Percentiles rank a stretch among this genome's conserved stretches.
Conservation (phyloP, 2,329 filamentous ascomycete genomes). For the Fusarium cicatricum region DNA sequence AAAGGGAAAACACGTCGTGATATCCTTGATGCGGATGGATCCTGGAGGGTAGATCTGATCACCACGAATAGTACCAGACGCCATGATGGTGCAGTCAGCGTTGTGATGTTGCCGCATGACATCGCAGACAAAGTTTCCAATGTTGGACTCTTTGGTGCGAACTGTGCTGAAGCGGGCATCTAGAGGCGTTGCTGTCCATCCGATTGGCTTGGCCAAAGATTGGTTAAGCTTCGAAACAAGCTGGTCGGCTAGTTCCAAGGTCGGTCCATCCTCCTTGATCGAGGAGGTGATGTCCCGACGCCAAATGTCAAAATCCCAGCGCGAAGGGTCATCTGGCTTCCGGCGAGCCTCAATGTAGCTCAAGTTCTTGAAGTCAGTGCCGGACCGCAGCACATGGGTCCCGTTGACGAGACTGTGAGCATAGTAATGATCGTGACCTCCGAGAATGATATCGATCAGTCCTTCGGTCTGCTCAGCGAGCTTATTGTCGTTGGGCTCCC, state of each 20-base stretch:
- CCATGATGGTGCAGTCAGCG: conserved; percentile 86
- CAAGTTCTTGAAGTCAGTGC: conserved; percentile 91
- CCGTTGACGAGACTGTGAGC: conserved; percentile 79
- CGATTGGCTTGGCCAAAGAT: conserved; percentile 82
- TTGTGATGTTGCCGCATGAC: conserved; percentile 86
- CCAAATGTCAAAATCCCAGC: conserved; percentile 82
- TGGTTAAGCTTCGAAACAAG: conserved; percentile 77
- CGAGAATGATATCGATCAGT: conserved; percentile 83
- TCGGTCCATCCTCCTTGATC: conserved; percentile 69
- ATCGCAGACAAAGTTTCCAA: conserved; percentile 92
- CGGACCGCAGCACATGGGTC: conserved; percentile 85
- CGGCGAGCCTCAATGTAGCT: conserved; percentile 84
- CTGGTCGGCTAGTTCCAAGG: conserved; percentile 69
- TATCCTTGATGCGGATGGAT: conserved; percentile 77
- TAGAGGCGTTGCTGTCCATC: conserved; percentile 82
- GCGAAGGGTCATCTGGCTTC: conserved; percentile 52
- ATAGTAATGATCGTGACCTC: conserved; percentile 92
- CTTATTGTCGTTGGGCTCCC: conserved; percentile 90
- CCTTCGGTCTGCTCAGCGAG: conserved; percentile 78
- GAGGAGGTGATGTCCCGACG: conserved; percentile 76
- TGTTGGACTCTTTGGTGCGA: conserved; percentile 78
- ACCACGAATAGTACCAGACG: conserved; percentile 83
- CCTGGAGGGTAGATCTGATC: conserved; percentile 90
- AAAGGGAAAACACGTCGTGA: conserved; percentile 92
- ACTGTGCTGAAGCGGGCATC: conserved; percentile 90